Evolutionary conservation across 768 basidiomycete species (phyloP), one percentile per base, ranked within the genome.

Genomic region (Suillus bovinus): DNA sequence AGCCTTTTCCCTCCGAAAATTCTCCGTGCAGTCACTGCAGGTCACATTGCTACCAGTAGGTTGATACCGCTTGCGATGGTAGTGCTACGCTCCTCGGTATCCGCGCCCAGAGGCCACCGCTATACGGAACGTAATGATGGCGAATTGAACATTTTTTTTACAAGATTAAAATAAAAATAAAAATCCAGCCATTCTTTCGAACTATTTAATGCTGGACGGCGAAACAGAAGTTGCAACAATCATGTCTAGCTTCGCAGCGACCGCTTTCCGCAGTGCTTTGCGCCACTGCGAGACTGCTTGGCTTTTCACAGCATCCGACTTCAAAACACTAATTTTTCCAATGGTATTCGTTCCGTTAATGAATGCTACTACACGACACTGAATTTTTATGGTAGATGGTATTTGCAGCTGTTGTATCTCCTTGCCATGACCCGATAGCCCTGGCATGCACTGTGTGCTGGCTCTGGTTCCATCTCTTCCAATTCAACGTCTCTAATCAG

Each of bases 261-360:
- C 17, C 49, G 5, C 47, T 47, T 49, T 49, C 4, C 16, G 16
- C 8, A 49, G 47, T 29, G 47, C 17, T 4, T 27, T 31, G 29
- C 49, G 5, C 65, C 62, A 69, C 68, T 52, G 65, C 64, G 56
- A 71, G 31, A 76, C 75, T 8, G 44, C 70, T 11, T 75, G 68
- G 63, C 70, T 78, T 50, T 78, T 78, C 61, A 78, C 75, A 14
- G 63, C 61, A 17, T 70, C 77, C 3, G 78, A 79, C 62, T 73
- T 63, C 63, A 75, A 76, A 55, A 72, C 76, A 10, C 71, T 73
- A 11, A 62, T 78, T 22, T 61, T 79, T 60, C 78, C 78, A 1
- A 65, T 76, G 27, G 78, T 78, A 63, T 58, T 67, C 66, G 17
- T 24, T 24, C 49, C 49, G 29, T 10, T 17, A 11, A 29, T 29